These are phyloP conservation scores for Larix sibirica DNA, from an alignment of 83 land plant genomes.

Conservation along the genomic window DNA sequence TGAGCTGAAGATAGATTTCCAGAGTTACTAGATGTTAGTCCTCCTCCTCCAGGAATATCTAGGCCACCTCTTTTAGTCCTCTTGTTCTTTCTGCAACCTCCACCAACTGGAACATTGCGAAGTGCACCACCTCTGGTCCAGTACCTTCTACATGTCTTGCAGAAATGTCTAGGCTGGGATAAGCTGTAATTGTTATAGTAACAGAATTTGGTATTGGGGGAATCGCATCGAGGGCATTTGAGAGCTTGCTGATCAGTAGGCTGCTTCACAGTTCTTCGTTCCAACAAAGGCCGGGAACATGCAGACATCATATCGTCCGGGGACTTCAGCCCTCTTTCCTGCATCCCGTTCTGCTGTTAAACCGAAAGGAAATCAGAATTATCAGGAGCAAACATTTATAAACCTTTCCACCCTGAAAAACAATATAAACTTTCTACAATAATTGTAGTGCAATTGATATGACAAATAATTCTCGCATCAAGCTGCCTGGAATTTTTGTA, in stretches of 20 bases:
- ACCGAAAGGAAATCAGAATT: too few species aligned
- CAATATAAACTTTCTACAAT: too few species aligned
- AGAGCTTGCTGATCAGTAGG: constrained; percentile 8
- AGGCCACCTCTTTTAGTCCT: constrained; percentile 5
- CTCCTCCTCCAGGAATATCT: not conserved
- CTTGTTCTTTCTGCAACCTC: constrained; percentile 14
- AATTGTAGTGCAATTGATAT: too few species aligned
- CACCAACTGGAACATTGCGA: constrained; percentile 13
- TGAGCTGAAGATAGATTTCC: not conserved
- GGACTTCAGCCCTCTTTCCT: constrained; percentile 11
- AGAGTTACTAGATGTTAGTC: not conserved
- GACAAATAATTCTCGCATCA: too few species aligned
- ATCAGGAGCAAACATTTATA: too few species aligned
- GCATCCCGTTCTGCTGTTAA: constrained; percentile 5
- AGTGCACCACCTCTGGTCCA: constrained; percentile 17
- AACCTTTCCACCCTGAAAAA: too few species aligned
- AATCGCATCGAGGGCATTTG: constrained; percentile 14
- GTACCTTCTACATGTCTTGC: constrained; percentile 13
- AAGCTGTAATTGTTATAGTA: constrained; percentile 16
- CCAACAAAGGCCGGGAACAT: constrained; percentile 11
- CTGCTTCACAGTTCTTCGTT: constrained; percentile 3
- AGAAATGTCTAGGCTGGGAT: constrained; percentile 14
- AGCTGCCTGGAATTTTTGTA: too few species aligned
- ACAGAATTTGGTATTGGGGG: constrained; percentile 16
- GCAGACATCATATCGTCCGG: not conserved